phyloP scores from a whole-genome alignment of 805 yeast species.

The Nakazawaea molendinolei region DNA sequence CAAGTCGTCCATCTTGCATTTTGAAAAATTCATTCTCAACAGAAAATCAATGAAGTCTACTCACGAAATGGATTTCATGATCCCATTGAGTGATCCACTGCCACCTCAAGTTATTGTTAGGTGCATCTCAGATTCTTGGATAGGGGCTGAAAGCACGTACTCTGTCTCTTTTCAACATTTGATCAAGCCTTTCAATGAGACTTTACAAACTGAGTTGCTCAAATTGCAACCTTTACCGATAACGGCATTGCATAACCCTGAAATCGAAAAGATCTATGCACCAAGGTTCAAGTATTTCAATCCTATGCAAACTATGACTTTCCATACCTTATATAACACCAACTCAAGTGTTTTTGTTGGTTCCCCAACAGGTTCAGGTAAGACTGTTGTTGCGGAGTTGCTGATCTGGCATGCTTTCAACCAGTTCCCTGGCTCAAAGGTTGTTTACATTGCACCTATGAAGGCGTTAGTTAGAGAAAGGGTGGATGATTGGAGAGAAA shows the following conservation, averaged over 20 bases:
- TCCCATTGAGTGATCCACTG: slow-evolving; percentile 82
- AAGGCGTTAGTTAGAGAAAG: slow-evolving; percentile 80
- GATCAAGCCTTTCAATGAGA: slow-evolving; percentile 82
- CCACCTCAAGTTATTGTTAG: slow-evolving; percentile 84
- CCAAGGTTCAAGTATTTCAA: slow-evolving; percentile 77
- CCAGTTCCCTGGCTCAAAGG: slow-evolving; percentile 71
- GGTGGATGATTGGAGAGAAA: slow-evolving; percentile 69
- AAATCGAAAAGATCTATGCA: slow-evolving; percentile 63
- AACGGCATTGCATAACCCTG: slow-evolving; percentile 64
- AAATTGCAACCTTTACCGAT: slow-evolving; percentile 82
- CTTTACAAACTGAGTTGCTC: slow-evolving; percentile 74
- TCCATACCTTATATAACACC: slow-evolving; percentile 79
- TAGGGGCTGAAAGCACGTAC: slow-evolving; percentile 73
- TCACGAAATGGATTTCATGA: slow-evolving; percentile 85
- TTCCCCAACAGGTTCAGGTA: slow-evolving; percentile 98
- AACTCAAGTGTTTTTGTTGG: slow-evolving; percentile 85
- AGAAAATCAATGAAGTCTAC: slow-evolving; percentile 43
- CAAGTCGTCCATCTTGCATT: slow-evolving; percentile 65
- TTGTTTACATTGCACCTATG: slow-evolving; percentile 87
- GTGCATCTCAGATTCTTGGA: slow-evolving; percentile 80
- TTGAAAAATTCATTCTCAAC: slow-evolving; percentile 70
- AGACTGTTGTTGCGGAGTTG: slow-evolving; percentile 92
- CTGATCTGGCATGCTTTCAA: slow-evolving; percentile 96
- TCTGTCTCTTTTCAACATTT: slow-evolving; percentile 86
- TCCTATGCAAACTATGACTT: slow-evolving; percentile 98